Evolutionary conservation across 139 green algal genomes (phyloP).

Genomic region (Zygnema circumcarinatum): DNA sequence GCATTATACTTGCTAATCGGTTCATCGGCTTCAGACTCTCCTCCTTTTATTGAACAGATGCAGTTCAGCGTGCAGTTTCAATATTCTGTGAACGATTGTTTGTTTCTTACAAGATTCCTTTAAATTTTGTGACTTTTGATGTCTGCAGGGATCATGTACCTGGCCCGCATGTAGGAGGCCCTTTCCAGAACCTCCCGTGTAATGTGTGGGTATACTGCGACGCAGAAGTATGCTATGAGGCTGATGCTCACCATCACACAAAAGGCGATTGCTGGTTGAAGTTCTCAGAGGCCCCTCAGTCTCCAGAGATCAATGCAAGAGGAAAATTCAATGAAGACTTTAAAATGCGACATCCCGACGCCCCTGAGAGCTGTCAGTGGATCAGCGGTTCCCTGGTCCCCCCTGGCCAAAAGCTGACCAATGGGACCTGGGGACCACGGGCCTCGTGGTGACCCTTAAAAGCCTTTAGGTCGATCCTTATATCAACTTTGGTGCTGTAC

Average conservation of each 20-base stretch:
- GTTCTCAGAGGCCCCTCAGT: slow-evolving; percentile 75
- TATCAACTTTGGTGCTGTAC: too few species aligned
- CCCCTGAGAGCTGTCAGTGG: slow-evolving; percentile 68
- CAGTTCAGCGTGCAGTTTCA: too few species aligned
- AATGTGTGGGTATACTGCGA: slow-evolving; percentile 84
- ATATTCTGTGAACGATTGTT: too few species aligned
- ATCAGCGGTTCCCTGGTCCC: slow-evolving; percentile 74
- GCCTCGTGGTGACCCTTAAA: slow-evolving; percentile 58
- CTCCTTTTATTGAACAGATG: too few species aligned
- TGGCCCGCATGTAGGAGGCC: slow-evolving; percentile 55
- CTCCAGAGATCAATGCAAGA: slow-evolving; percentile 78
- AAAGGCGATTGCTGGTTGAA: slow-evolving; percentile 91
- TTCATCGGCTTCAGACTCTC: too few species aligned
- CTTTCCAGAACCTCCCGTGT: slow-evolving; percentile 76
- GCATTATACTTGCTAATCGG: too few species aligned
- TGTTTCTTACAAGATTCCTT: too few species aligned
- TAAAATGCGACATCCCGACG: slow-evolving; percentile 23
- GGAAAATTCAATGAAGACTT: slow-evolving; percentile 39
- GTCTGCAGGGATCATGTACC: slow-evolving; percentile 72
- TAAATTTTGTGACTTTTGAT: too few species aligned
- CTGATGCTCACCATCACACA: slow-evolving; percentile 81
- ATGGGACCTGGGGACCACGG: slow-evolving; percentile 71
- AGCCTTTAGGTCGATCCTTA: too few species aligned
- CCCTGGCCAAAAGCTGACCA: slow-evolving; percentile 62
- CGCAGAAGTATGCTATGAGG: slow-evolving; percentile 77